Percentiles rank a stretch among this genome's conserved stretches.
Evolutionary conservation across 1,139 yeast genomes (phyloP).

Genomic region (Kodamaea anthophila): DNA sequence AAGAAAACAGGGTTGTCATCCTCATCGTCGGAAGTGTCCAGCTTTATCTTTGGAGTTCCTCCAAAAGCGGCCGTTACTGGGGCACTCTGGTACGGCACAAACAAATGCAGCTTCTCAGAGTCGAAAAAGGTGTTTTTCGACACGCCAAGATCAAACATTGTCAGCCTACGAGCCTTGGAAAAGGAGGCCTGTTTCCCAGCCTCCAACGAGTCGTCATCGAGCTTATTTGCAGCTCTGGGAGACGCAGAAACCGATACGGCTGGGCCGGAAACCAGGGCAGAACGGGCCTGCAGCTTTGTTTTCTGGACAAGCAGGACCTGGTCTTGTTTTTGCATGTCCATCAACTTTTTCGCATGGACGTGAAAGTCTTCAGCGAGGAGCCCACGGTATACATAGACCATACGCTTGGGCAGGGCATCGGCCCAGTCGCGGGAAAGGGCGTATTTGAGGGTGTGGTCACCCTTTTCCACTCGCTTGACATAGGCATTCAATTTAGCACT

Average conservation of each 20-base stretch:
- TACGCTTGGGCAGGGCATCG: constrained; percentile 78
- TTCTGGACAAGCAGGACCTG: constrained; percentile 5
- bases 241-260: constrained; percentile 5
- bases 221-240: constrained; percentile 4
- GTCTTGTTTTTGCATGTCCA: constrained; percentile 30
- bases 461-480: constrained; percentile 76
- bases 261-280: constrained; percentile 1
- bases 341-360: constrained; percentile 56
- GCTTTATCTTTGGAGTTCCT: constrained; percentile 7
- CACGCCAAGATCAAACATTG: constrained; percentile 44
- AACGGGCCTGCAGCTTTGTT: constrained; percentile 4
- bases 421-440: constrained; percentile 86
- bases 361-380: constrained; percentile 66
- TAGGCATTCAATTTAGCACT: constrained; percentile 79
- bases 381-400: constrained; percentile 83
- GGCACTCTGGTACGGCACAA: constrained; percentile 67
- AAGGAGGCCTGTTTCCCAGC: constrained; percentile 19
- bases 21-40: constrained; percentile 14
- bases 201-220: constrained; percentile 18
- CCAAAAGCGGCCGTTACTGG: constrained; percentile 68
- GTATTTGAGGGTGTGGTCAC: constrained; percentile 63
- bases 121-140: constrained; percentile 45
- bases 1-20: constrained; percentile 42
- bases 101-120: constrained; percentile 47
- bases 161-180: constrained; percentile 40